Base-by-base conservation (phyloP, 345 rosid species). In the Lenwebbia sp. region DNA sequence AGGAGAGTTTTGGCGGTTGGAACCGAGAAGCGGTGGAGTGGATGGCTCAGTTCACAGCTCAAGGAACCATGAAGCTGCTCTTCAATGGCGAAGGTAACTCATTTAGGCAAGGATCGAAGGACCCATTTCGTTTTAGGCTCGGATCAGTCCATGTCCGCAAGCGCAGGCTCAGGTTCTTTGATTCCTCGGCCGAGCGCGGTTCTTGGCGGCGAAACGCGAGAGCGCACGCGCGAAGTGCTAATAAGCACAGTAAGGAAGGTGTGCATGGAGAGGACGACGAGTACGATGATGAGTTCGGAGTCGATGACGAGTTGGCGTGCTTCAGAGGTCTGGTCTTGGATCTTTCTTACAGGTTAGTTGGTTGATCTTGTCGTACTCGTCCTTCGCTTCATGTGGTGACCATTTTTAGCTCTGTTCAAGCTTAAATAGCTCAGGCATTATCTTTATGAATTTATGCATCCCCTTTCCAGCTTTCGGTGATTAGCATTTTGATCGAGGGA, bases 301-400 rank as follows among this genome's bases (percentile, higher is more conserved):
- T 85, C 41, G 75, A 85, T 10, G 89, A 87, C 30, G 89, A 85
- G 41, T 28, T 88, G 58, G 65, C 89, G 17, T 88, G 85, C 53
- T 88, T 88, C 85, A 82, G 89, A 40, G 89, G 89, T 75, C 87
- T 88, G 22, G 89, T 88, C 41, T 76, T 88, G 76, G 89, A 88
- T 85, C 83, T 88, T 81, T 83, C 89, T 37, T 88, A 88, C 89
- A 88, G 89, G 89, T 88, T 51, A 14, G 85, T 85, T 41, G 49
- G 49, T 44, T 23, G 57, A 28, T 76, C 51, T 4, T 11, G 54
- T 81, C 51, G 84, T 25, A 33, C 28, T 10, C 47, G 26, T 44
- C 65, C 78, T 9, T 55, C 11, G 60, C 60, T 55, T 23, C 60
- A 4, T 55, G 60, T 4, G 28, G 25, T 41, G 84, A 53, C 26